phyloP scores from a whole-genome alignment of 2,329 filamentous ascomycete species.

The Scedosporium apiospermum region DNA sequence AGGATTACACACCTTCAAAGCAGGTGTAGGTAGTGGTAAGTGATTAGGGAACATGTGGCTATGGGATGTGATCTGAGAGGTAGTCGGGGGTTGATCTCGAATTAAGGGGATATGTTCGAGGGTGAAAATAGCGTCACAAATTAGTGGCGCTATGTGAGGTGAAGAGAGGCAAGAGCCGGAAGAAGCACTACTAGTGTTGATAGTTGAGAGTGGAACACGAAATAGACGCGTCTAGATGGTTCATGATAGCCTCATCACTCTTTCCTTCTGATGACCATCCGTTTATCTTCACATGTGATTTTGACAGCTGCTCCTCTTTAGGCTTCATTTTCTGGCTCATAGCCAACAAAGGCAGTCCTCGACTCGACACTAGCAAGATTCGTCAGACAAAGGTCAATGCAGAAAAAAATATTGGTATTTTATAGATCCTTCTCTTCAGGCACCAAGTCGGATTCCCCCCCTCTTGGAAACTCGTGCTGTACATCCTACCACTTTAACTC shows the following conservation, averaged over 20 bases:
- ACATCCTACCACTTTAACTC: not conserved
- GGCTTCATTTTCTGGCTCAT: too few species aligned
- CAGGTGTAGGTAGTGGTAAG: too few species aligned
- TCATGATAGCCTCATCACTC: not conserved
- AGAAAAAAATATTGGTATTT: not conserved
- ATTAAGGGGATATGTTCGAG: too few species aligned
- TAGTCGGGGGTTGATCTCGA: too few species aligned
- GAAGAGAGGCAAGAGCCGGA: not conserved
- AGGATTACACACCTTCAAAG: too few species aligned
- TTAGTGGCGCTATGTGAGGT: not conserved
- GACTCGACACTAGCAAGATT: too few species aligned
- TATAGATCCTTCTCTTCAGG: not conserved
- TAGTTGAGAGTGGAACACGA: not conserved
- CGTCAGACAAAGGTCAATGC: not conserved
- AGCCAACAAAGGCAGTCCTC: too few species aligned
- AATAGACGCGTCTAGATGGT: not conserved
- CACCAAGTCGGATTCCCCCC: not conserved
- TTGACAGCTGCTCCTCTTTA: too few species aligned
- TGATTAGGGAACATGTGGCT: too few species aligned
- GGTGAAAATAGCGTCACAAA: not conserved
- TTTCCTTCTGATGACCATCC: not conserved
- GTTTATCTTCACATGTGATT: not conserved
- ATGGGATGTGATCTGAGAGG: too few species aligned
- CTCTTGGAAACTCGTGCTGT: not conserved
- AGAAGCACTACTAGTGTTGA: not conserved